Evolutionary conservation across 2,329 filamentous ascomycete species (phyloP), one percentile per base, ranked within the genome.

Genomic region (Paecilomyces fulvus): DNA sequence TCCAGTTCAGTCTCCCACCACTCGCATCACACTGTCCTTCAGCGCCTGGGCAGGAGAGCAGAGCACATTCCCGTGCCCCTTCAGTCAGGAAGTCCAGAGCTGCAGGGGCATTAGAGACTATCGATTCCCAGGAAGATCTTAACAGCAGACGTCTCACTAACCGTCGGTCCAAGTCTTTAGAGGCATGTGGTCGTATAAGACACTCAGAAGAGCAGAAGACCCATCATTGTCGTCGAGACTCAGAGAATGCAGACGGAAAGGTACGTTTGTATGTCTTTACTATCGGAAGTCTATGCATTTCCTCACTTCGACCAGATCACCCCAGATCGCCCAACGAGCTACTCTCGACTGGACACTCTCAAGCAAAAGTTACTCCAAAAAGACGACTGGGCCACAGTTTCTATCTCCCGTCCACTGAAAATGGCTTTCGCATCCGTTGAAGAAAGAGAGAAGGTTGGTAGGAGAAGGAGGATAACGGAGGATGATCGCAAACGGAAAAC

Each of bases 371-470:
- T 75, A 1, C 67, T 75, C 5, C 57, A 69, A 53, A 65, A 65
- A 49, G 53, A 63, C 5, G 73, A 76, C 55, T 75, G 73, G 73
- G 72, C 67, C n/a, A 64, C 63, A 2, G 59, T 75, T 10, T 67
- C 68, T 9, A 62, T 62, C 4, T 58, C 68, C 10, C 69, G 69
- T 43, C 72, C 73, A 8, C 56, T 74, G 7, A 61, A 66, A n/a
- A 64, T 72, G 17, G 50, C 60, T 20, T 73, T 72, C 53, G 60
- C 61, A 7, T 57, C 65, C 3, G 58, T 57, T 7, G 63, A 70
- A 50, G 70, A 70, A 46, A 58, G 66, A 2, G 64, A 67, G 51
- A 62, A 55, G 17, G 70, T 74, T 58, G 71, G 69, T 9, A 73
- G 71, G 59, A 63, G 71, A 55, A 63, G 72, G 46, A 69, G 59